Conservation (phyloP, 805 yeast genomes). For the Candida michaelii region DNA sequence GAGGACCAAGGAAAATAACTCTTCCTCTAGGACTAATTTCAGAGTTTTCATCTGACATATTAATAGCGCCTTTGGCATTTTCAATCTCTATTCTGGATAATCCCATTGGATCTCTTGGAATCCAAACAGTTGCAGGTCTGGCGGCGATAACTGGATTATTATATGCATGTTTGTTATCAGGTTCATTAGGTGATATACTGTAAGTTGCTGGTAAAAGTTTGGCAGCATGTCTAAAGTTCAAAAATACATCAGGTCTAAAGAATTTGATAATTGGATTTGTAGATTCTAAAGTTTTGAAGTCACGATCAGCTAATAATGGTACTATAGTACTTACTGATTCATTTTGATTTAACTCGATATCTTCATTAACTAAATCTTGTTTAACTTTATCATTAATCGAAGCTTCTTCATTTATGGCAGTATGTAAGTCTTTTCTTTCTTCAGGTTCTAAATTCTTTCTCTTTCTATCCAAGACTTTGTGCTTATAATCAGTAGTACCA, state of each 20-base stretch:
- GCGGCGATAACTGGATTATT: conserved; percentile 73
- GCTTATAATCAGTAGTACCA: conserved; percentile 34
- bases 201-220: conserved; percentile 34
- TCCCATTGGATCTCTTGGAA: conserved; percentile 88
- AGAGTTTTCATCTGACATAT: conserved; percentile 69
- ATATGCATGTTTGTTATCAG: conserved; percentile 63
- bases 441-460: conserved; percentile 6
- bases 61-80: conserved; percentile 53
- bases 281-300: conserved; percentile 32
- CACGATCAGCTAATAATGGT: conserved; percentile 76
- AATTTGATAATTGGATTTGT: conserved; percentile 48
- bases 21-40: conserved; percentile 42
- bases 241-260: conserved; percentile 61
- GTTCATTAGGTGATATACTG: conserved; percentile 33
- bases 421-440: conserved; percentile 12
- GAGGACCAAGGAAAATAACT: conserved; percentile 28
- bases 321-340: conserved; percentile 19
- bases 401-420: conserved; percentile 18
- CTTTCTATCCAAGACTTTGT: conserved; percentile 27
- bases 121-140: conserved; percentile 79
- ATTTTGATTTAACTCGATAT: conserved; percentile 14
- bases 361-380: conserved; percentile 17
- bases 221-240: conserved; percentile 41
- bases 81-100: conserved; percentile 62
- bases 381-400: conserved; percentile 21